These are phyloP conservation scores for Pinus albicaulis DNA, from an alignment of 75 land plant genomes.

Conservation along the genomic window DNA sequence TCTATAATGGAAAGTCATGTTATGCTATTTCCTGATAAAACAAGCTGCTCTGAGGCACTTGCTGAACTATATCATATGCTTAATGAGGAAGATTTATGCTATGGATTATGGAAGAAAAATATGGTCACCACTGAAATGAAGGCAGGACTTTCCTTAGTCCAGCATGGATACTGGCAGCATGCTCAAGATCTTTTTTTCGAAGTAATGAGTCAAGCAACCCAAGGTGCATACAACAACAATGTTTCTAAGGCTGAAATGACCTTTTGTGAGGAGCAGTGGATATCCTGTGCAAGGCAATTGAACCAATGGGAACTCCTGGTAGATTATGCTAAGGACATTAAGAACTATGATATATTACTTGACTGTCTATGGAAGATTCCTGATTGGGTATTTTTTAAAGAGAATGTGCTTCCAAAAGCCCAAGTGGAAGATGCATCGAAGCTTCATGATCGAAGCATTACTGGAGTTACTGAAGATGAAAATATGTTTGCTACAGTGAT, in stretches of 20 bases:
- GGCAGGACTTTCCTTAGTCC: slow-evolving; percentile 93
- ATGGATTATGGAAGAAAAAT: slow-evolving; percentile 93
- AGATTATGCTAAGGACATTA: slow-evolving; percentile 88
- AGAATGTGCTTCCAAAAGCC: slow-evolving; percentile 82
- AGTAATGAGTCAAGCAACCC: slow-evolving; percentile 95
- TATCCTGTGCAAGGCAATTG: slow-evolving; percentile 85
- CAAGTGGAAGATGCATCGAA: slow-evolving; percentile 97
- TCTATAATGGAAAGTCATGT: slow-evolving; percentile 95
- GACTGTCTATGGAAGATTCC: slow-evolving; percentile 90
- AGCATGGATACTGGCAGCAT: slow-evolving; percentile 98
- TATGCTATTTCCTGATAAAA: slow-evolving; percentile 81
- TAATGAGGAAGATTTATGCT: slow-evolving; percentile 98
- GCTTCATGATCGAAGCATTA: slow-evolving; percentile 56
- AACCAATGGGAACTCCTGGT: slow-evolving; percentile 94
- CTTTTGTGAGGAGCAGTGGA: slow-evolving; percentile 99
- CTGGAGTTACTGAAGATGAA: slow-evolving; percentile 88
- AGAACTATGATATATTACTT: slow-evolving; percentile 87
- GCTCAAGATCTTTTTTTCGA: slow-evolving; percentile 96
- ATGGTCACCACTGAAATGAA: slow-evolving; percentile 88
- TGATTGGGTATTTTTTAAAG: slow-evolving; percentile 91
- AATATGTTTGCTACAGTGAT: slow-evolving; percentile 76
- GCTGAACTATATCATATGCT: slow-evolving; percentile 96
- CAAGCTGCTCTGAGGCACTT: slow-evolving; percentile 91
- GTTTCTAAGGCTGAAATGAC: slow-evolving; percentile 98
- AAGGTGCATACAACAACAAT: slow-evolving; percentile 82